Percentiles rank a stretch among this genome's conserved stretches.
Conservation (phyloP, 1,284 basidiomycete species). For the Ustilago tritici region DNA sequence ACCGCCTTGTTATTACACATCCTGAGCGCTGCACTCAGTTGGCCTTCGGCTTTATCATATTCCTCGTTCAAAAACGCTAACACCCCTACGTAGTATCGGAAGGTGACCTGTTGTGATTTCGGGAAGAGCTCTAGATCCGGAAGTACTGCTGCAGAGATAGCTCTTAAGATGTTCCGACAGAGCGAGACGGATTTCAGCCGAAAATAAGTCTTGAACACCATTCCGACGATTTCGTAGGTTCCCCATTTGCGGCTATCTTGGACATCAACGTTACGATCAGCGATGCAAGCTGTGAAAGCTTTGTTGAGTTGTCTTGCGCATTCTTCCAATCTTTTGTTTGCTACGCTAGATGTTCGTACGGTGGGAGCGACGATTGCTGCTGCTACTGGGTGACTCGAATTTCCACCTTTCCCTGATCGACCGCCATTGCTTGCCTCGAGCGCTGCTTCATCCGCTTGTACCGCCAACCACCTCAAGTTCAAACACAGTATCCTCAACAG, state of each 20-base stretch:
- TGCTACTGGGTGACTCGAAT: slow-evolving; percentile 4
- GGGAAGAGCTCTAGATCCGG: slow-evolving; percentile 83
- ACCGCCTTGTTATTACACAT: slow-evolving; percentile 79
- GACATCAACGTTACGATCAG: slow-evolving; percentile 79
- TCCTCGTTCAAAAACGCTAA: slow-evolving; percentile 92
- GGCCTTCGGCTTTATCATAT: slow-evolving; percentile 80
- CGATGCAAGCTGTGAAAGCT: slow-evolving; percentile 89
- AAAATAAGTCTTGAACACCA: slow-evolving; percentile 95
- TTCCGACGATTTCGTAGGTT: slow-evolving; percentile 90
- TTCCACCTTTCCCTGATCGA: not conserved
- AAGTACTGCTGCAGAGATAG: slow-evolving; percentile 87
- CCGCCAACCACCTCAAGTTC: slow-evolving; percentile 57
- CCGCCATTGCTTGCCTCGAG: not conserved
- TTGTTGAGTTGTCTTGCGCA: slow-evolving; percentile 90
- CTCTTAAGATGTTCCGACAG: slow-evolving; percentile 90
- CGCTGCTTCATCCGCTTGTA: slow-evolving; percentile 53
- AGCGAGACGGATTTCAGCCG: slow-evolving; percentile 90
- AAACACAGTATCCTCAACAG: slow-evolving; percentile 55
- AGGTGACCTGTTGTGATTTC: slow-evolving; percentile 82
- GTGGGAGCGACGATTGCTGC: slow-evolving; percentile 17
- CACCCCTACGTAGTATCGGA: slow-evolving; percentile 90
- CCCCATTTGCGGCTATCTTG: slow-evolving; percentile 86
- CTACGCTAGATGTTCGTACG: slow-evolving; percentile 12
- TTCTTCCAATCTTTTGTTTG: slow-evolving; percentile 80
- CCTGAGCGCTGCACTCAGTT: slow-evolving; percentile 84